These are phyloP conservation scores for Diaporthe sp. DNA, from an alignment of 2,329 filamentous ascomycete genomes.

Conservation along the genomic window DNA sequence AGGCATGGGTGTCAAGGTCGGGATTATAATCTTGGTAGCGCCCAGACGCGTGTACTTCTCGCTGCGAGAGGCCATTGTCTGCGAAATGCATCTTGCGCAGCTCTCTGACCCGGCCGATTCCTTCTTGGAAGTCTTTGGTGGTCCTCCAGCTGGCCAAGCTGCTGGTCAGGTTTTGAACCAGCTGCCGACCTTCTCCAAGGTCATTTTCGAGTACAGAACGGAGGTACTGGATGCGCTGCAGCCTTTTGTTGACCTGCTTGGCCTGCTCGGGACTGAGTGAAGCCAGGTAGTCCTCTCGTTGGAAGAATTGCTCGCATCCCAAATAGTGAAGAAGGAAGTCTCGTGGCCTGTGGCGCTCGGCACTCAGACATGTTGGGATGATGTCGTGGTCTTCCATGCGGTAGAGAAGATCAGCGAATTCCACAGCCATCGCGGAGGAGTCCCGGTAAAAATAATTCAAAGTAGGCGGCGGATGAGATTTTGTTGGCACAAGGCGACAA, in stretches of 20 bases:
- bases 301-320: constrained; percentile 41
- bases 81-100: constrained; percentile 38
- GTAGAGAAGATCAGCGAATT: constrained; percentile 27
- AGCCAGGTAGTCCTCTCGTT: constrained; percentile 35
- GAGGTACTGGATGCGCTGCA: constrained; percentile 32
- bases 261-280: constrained; percentile 31
- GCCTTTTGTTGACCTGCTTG: constrained; percentile 31
- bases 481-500: neutral
- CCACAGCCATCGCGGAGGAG: constrained; percentile 9
- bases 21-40: constrained; percentile 32
- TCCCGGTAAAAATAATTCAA: neutral
- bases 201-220: constrained; percentile 32
- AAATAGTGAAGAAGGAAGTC: constrained; percentile 40
- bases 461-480: neutral
- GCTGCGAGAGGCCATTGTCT: constrained; percentile 26
- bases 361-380: constrained; percentile 38
- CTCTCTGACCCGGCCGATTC: constrained; percentile 30
- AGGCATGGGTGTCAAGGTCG: constrained; percentile 39
- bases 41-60: neutral
- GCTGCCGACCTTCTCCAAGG: constrained; percentile 25
- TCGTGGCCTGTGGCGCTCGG: constrained; percentile 38
- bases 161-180: constrained; percentile 30
- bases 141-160: constrained; percentile 34
- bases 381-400: constrained; percentile 41
- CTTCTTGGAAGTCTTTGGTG: constrained; percentile 37